These are phyloP conservation scores for Fermentozyma sake DNA, from an alignment of 1,139 yeast species.

Conservation along the genomic window DNA sequence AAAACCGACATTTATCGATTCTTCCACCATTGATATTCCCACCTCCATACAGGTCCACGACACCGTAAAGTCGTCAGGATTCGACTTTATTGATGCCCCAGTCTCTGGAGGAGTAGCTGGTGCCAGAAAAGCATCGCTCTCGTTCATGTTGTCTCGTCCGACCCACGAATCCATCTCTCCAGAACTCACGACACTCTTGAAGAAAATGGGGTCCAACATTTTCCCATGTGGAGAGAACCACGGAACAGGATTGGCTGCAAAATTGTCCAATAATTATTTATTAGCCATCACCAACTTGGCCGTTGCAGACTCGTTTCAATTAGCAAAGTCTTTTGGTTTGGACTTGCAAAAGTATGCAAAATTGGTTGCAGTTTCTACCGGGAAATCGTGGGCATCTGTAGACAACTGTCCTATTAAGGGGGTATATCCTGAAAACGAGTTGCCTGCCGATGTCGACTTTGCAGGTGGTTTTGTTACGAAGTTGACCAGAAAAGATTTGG, in stretches of 20 bases:
- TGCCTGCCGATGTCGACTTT: constrained; percentile 48
- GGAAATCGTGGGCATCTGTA: constrained; percentile 58
- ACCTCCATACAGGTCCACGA: constrained; percentile 42
- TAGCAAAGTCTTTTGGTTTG: constrained; percentile 52
- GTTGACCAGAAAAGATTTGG: constrained; percentile 54
- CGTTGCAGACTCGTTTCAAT: constrained; percentile 56
- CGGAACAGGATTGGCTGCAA: constrained; percentile 58
- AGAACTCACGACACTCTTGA: constrained; percentile 25
- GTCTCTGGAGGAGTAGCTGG: constrained; percentile 63
- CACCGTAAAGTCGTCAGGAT: constrained; percentile 31
- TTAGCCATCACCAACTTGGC: constrained; percentile 58
- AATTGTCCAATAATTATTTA: constrained; percentile 54
- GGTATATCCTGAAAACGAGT: constrained; percentile 37
- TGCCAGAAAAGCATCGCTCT: constrained; percentile 51
- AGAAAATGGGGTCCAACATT: constrained; percentile 49
- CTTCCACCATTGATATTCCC: constrained; percentile 53
- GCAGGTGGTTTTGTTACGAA: constrained; percentile 53
- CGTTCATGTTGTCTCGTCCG: constrained; percentile 52
- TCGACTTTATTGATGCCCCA: constrained; percentile 53
- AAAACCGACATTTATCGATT: constrained; percentile 33
- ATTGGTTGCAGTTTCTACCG: constrained; percentile 55
- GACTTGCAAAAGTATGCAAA: constrained; percentile 47
- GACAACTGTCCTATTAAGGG: constrained; percentile 59
- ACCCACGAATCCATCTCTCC: constrained; percentile 24
- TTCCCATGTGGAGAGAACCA: constrained; percentile 51